Evolutionary conservation across 2,329 filamentous ascomycete genomes (phyloP).

Genomic region (Leptoxyphium fumago): DNA sequence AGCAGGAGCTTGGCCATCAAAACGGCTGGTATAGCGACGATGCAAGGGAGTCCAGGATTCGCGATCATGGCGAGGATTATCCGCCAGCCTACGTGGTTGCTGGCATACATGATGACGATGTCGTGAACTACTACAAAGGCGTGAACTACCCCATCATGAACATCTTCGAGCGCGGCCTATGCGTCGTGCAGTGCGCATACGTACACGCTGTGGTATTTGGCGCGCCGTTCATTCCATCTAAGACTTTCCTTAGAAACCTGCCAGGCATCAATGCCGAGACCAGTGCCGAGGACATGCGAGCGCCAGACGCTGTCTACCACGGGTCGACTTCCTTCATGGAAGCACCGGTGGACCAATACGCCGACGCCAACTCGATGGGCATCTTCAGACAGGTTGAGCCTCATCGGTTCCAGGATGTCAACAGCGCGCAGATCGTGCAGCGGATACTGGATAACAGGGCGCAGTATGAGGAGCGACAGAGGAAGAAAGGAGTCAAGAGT

Average conservation of each 20-base stretch:
- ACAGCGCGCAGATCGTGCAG: slow-evolving; percentile 81
- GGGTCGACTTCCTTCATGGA: slow-evolving; percentile 90
- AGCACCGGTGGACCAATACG: slow-evolving; percentile 43
- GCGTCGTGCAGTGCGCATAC: slow-evolving; percentile 91
- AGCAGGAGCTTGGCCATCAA: slow-evolving; percentile 52
- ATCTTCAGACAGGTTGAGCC: slow-evolving; percentile 67
- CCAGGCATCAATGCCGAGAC: slow-evolving; percentile 37
- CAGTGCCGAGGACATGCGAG: neutral
- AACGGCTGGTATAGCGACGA: slow-evolving; percentile 63
- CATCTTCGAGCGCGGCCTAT: slow-evolving; percentile 88
- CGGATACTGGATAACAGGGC: slow-evolving; percentile 77
- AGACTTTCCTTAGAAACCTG: slow-evolving; percentile 58
- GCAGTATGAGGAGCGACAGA: slow-evolving; percentile 82
- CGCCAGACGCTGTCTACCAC: slow-evolving; percentile 65
- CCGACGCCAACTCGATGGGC: slow-evolving; percentile 62
- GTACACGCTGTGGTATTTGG: slow-evolving; percentile 78
- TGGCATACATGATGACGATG: slow-evolving; percentile 84
- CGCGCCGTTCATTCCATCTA: slow-evolving; percentile 75
- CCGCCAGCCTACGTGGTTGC: slow-evolving; percentile 76
- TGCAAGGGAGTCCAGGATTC: slow-evolving; percentile 46
- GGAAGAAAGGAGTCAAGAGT: slow-evolving; percentile 78
- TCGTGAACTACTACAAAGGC: slow-evolving; percentile 94
- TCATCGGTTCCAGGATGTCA: slow-evolving; percentile 75
- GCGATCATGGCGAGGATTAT: slow-evolving; percentile 56
- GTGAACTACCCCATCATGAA: slow-evolving; percentile 99